phyloP scores from a whole-genome alignment of 306 rosid species.

The apple (Malus domestica) region DNA sequence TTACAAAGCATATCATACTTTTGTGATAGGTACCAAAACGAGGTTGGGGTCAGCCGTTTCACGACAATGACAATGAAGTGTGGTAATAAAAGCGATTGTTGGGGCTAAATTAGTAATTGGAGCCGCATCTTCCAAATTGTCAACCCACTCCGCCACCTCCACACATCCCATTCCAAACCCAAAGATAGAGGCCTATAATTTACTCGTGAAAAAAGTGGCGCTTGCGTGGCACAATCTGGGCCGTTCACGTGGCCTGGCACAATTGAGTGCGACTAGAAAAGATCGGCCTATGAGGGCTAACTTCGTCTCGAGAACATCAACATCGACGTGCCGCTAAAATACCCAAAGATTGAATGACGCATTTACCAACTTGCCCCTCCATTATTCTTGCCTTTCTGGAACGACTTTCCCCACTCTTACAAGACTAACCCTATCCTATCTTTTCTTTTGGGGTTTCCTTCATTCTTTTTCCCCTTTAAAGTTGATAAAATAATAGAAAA shows the following conservation, averaged over 20 bases:
- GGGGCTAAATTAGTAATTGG: not conserved
- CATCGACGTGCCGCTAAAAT: conserved; percentile 13
- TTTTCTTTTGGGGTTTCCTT: too few relatives aligned
- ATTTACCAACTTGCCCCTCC: not conserved
- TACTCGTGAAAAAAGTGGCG: not conserved
- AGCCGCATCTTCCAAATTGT: not conserved
- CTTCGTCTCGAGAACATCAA: conserved; percentile 17
- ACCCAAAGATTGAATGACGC: not conserved
- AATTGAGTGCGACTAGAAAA: not conserved
- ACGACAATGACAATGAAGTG: not conserved
- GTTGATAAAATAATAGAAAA: too few relatives aligned
- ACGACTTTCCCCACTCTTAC: too few relatives aligned
- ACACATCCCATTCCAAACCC: not conserved
- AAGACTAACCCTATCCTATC: too few relatives aligned
- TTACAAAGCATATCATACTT: too few relatives aligned
- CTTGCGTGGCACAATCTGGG: not conserved
- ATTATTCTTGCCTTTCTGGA: too few relatives aligned
- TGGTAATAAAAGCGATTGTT: not conserved
- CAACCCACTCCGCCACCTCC: not conserved
- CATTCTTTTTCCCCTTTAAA: too few relatives aligned
- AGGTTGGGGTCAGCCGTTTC: too few relatives aligned
- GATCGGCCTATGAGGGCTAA: conserved; percentile 11
- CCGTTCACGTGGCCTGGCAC: conserved; percentile 3
- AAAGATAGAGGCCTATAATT: not conserved
- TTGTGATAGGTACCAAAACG: too few relatives aligned